A percentile compares a stretch with the other conserved stretches of the same genome.
Conservation (phyloP, 108 stramenopile species). For the Craspedostauros australis region DNA sequence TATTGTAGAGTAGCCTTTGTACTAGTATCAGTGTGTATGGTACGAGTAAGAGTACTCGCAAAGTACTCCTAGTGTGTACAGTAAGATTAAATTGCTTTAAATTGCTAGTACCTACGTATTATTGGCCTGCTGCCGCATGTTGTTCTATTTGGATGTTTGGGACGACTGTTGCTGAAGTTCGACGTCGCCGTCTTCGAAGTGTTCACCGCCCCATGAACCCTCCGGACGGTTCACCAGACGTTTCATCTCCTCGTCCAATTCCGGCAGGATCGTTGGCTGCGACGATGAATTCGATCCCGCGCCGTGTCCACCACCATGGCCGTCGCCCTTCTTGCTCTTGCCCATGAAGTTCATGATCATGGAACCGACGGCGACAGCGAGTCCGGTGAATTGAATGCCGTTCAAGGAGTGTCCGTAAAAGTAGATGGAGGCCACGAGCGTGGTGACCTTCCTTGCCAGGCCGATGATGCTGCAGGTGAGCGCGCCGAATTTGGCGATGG, state of each 20-base stretch:
- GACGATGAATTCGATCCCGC: constrained; percentile 7
- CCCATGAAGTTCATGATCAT: constrained; percentile 95
- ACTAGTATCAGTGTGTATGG: too few relatives aligned
- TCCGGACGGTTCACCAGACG: too few relatives aligned
- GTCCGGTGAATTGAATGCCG: constrained; percentile 71
- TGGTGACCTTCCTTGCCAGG: constrained; percentile 91
- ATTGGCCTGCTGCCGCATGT: too few relatives aligned
- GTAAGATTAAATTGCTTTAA: too few relatives aligned
- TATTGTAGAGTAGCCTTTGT: too few relatives aligned
- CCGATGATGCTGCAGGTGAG: constrained; percentile 96
- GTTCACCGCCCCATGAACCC: too few relatives aligned
- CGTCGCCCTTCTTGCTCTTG: constrained; percentile 54
- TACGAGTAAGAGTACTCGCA: too few relatives aligned
- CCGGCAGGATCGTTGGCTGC: constrained; percentile 45
- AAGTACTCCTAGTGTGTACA: too few relatives aligned
- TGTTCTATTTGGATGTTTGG: too few relatives aligned
- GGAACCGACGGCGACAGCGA: constrained; percentile 73
- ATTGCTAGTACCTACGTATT: too few relatives aligned
- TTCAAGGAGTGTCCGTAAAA: constrained; percentile 91
- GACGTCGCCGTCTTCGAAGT: too few relatives aligned
- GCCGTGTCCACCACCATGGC: constrained; percentile 18
- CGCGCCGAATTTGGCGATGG: constrained; percentile 97
- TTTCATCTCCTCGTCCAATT: constrained; percentile 43
- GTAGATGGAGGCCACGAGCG: constrained; percentile 89
- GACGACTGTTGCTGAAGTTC: too few relatives aligned